These are phyloP conservation scores for Aspergillus indologenus DNA, from an alignment of 495 filamentous ascomycete genomes.

Conservation along the genomic window DNA sequence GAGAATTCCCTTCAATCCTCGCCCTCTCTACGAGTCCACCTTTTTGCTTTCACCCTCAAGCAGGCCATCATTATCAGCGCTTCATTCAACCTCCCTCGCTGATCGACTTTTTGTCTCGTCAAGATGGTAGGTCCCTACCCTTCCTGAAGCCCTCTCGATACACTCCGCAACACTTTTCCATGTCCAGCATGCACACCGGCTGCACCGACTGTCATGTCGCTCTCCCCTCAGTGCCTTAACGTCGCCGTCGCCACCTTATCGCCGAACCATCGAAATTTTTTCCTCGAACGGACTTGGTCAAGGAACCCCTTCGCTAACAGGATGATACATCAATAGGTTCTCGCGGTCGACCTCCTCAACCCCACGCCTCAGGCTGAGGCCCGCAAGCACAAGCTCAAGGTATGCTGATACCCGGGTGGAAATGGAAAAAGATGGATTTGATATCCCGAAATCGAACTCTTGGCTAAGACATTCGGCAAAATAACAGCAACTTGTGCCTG, in stretches of 20 bases:
- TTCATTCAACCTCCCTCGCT: conserved; percentile 46
- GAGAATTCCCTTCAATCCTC: conserved; percentile 41
- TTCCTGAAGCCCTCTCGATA: conserved; percentile 8
- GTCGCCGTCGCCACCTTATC: conserved; percentile 16
- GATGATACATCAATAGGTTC: conserved; percentile 66
- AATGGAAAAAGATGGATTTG: background rate
- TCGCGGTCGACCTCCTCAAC: conserved; percentile 99
- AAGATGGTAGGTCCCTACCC: conserved; percentile 43
- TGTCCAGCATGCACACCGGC: background rate
- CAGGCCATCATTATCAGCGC: conserved; percentile 51
- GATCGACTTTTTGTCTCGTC: conserved; percentile 46
- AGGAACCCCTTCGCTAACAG: conserved; percentile 18
- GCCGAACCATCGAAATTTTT: conserved; percentile 12
- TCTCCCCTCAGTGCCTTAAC: conserved; percentile 10
- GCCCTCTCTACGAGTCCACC: conserved; percentile 37
- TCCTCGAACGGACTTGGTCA: background rate
- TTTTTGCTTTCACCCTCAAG: conserved; percentile 37
- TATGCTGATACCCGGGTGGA: conserved; percentile 42
- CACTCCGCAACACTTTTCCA: conserved; percentile 3
- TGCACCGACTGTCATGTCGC: conserved; percentile 4
- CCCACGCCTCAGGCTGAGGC: conserved; percentile 92
- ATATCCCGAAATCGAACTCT: background rate
- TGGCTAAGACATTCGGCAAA: background rate
- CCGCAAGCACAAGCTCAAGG: conserved; percentile 99
- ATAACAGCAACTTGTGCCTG: conserved; percentile 81